phyloP scores from a whole-genome alignment of 2,329 filamentous ascomycete species.

The Aspergillus niger region DNA sequence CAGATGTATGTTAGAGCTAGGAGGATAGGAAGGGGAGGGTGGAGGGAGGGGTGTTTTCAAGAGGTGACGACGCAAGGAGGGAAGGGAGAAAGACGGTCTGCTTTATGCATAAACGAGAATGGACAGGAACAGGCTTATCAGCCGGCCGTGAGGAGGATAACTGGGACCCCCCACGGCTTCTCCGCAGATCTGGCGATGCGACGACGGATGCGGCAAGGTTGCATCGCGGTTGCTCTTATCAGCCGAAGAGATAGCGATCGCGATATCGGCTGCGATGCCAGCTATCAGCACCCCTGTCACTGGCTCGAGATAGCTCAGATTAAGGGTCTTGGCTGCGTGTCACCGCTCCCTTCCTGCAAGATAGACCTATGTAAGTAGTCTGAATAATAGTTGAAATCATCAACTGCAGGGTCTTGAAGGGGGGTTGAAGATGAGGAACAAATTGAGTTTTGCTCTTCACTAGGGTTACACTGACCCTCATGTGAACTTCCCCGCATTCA shows the following conservation, averaged over 20 bases:
- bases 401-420: too few relatives aligned
- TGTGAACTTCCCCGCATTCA: too few relatives aligned
- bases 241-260: not conserved
- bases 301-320: too few relatives aligned
- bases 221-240: not conserved
- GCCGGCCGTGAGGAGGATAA: not conserved
- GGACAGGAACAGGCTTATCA: not conserved
- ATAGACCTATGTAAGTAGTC: too few relatives aligned
- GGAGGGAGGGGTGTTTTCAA: not conserved
- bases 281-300: not conserved
- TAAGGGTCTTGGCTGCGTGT: too few relatives aligned
- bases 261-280: not conserved
- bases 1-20: not conserved
- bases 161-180: not conserved
- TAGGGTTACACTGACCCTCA: too few relatives aligned
- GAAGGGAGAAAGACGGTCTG: not conserved
- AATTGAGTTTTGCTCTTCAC: too few relatives aligned
- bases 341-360: too few relatives aligned
- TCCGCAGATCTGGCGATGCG: constrained; percentile 1
- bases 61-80: not conserved
- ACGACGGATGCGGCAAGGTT: constrained; percentile 1
- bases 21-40: not conserved
- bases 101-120: not conserved
- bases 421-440: too few relatives aligned
- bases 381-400: too few relatives aligned